Evolutionary conservation across 176 grass and related monocot species (phyloP).

Genomic region (Metroxylon sagu): DNA sequence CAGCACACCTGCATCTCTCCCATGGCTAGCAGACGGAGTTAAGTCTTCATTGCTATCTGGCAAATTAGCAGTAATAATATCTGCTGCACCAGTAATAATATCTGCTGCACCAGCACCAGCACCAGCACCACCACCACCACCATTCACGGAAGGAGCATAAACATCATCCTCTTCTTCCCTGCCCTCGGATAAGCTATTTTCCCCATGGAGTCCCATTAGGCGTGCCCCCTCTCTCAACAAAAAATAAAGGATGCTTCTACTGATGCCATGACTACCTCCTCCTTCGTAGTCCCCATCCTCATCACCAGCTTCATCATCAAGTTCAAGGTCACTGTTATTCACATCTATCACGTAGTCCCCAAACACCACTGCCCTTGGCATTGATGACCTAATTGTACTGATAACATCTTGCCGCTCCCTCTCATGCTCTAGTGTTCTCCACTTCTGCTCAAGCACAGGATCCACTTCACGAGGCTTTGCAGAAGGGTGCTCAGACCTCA

Average conservation of each 20-base stretch:
- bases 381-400: constrained; percentile 57
- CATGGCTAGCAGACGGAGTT: background rate
- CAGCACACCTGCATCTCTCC: constrained; percentile 5
- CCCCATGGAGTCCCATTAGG: constrained; percentile 51
- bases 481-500: constrained; percentile 42
- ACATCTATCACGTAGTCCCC: constrained; percentile 78
- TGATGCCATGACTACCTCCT: background rate
- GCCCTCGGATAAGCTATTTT: constrained; percentile 23
- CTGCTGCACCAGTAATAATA: background rate
- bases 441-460: constrained; percentile 42
- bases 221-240: constrained; percentile 75
- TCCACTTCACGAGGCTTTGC: constrained; percentile 49
- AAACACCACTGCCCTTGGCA: constrained; percentile 47
- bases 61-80: constrained; percentile 22
- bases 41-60: constrained; percentile 39
- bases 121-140: constrained; percentile 11
- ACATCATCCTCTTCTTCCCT: constrained; percentile 27
- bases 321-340: constrained; percentile 24
- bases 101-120: no score
- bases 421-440: constrained; percentile 52
- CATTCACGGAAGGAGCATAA: constrained; percentile 5
- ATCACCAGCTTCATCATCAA: constrained; percentile 22
- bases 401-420: constrained; percentile 74
- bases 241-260: constrained; percentile 64
- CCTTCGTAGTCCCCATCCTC: constrained; percentile 22